Evolutionary conservation across 2,329 filamentous ascomycete genomes (phyloP).

Genomic region (Talaromyces sp.): DNA sequence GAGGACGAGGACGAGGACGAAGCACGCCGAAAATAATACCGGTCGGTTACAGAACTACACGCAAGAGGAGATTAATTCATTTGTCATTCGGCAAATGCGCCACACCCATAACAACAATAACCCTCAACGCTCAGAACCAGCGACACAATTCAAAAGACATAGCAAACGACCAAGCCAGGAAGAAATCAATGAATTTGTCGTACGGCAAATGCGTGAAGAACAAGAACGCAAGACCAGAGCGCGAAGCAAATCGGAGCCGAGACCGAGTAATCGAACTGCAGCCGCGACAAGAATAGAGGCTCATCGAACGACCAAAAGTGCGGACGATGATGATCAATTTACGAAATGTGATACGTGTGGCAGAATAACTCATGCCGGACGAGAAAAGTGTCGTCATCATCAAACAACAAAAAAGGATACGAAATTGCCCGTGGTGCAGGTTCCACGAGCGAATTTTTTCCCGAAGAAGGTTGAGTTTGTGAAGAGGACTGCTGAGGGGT

Average conservation of each 20-base stretch:
- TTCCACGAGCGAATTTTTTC: constrained; percentile 23
- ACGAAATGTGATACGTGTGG: constrained; percentile 20
- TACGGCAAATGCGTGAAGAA: constrained; percentile 27
- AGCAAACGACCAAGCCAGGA: constrained; percentile 28
- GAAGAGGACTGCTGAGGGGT: constrained; percentile 22
- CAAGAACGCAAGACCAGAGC: constrained; percentile 22
- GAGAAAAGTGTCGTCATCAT: constrained; percentile 24
- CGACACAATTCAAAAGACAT: constrained; percentile 18
- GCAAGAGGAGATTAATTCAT: constrained; percentile 29
- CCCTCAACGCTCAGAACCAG: neutral
- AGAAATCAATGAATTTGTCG: constrained; percentile 30
- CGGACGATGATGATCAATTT: neutral
- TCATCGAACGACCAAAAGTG: neutral
- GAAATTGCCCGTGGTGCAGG: constrained; percentile 24
- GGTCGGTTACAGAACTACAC: constrained; percentile 18
- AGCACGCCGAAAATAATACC: neutral
- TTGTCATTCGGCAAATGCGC: constrained; percentile 27
- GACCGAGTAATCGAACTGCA: neutral
- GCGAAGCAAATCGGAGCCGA: constrained; percentile 8
- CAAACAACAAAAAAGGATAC: neutral
- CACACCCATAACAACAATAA: constrained; percentile 11
- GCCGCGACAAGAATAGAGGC: neutral
- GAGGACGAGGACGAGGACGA: neutral
- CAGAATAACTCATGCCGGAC: constrained; percentile 21
- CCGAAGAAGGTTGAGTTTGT: constrained; percentile 26